Percentiles rank a stretch among this genome's conserved stretches.
Evolutionary conservation across 202 grass and related monocot species (phyloP).

Genomic region (Zizania palustris): DNA sequence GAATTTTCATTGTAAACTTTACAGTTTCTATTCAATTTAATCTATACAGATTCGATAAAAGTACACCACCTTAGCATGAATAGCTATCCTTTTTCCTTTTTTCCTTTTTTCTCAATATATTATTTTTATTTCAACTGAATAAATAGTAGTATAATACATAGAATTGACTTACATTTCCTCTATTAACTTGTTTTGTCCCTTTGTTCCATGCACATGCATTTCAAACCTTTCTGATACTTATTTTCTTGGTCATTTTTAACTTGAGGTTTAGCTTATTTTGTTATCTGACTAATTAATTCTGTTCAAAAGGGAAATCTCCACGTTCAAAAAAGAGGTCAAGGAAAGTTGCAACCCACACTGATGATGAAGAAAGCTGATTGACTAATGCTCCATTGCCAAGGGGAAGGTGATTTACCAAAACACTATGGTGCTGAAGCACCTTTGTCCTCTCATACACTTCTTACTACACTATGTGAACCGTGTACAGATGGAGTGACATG

Average conservation of each 20-base stretch:
- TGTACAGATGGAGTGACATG: background rate
- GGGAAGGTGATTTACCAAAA: conserved; percentile 33
- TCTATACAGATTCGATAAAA: background rate
- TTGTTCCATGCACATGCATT: background rate
- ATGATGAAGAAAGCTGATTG: conserved; percentile 80
- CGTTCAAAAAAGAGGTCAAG: conserved; percentile 50
- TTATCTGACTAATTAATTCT: conserved; percentile 25
- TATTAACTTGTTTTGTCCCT: background rate
- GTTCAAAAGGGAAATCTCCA: conserved; percentile 53
- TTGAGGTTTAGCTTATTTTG: conserved; percentile 23
- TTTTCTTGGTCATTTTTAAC: conserved; percentile 5
- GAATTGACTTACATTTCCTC: background rate
- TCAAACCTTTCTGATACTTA: conserved; percentile 3
- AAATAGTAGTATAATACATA: background rate
- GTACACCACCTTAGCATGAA: background rate
- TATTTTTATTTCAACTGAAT: background rate
- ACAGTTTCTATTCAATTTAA: background rate
- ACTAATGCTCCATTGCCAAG: conserved; percentile 35
- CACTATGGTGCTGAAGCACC: background rate
- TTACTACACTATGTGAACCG: conserved; percentile 9
- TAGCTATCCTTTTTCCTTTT: background rate
- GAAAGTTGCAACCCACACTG: conserved; percentile 56
- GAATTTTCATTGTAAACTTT: background rate
- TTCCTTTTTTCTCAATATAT: background rate
- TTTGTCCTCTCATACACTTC: background rate